Base-by-base conservation (phyloP, 441 rosid species). In the Macaranga tanarius region DNA sequence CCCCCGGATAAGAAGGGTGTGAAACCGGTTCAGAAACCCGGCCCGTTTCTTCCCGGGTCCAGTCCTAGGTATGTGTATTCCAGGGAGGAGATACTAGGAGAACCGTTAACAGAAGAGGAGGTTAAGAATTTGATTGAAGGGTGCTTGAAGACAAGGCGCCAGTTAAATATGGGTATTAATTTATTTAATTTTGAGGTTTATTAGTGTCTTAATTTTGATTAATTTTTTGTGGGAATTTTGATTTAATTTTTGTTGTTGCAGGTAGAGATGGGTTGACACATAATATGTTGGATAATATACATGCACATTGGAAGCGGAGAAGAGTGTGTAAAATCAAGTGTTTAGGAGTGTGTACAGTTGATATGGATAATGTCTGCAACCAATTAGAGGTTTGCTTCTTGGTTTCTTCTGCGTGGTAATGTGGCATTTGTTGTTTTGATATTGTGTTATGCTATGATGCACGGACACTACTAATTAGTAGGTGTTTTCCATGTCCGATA, bases 231-330 rank as follows among this genome's bases (percentile, higher is more conserved):
- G 9, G 54, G 28, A 11, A 16, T 6, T 38, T 42, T 22, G 63
- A 20, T 31, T 7, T 69, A 17, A n/a, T 22, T 63, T 63, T 12
- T 64, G 60, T 63, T 13, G 55, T 75, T 80, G 67, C 80, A 94
- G 99, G 97, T 56, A 95, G 99, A 81, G 99, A 95, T 91, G 97
- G 99, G 19, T 84, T 91, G 68, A 92, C 97, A 1, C 99, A 92
- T 83, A 95, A 95, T 83, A 92, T 95, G 99, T 78, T 95, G 82
- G 94, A 91, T 61, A 92, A 92, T 76, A 90, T 95, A 76, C 97
- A 95, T 79, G 90, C 94, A 55, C 88, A 83, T 51, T 91, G 97
- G 97, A 95, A 92, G 83, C 81, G 97, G 58, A 76, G 91, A 57
- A 88, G 97, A 71, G 96, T 87, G 11, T 95, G 97, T 84, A 95